phyloP scores from a whole-genome alignment of 2,329 filamentous ascomycete genomes.

The Penicillium sp. region DNA sequence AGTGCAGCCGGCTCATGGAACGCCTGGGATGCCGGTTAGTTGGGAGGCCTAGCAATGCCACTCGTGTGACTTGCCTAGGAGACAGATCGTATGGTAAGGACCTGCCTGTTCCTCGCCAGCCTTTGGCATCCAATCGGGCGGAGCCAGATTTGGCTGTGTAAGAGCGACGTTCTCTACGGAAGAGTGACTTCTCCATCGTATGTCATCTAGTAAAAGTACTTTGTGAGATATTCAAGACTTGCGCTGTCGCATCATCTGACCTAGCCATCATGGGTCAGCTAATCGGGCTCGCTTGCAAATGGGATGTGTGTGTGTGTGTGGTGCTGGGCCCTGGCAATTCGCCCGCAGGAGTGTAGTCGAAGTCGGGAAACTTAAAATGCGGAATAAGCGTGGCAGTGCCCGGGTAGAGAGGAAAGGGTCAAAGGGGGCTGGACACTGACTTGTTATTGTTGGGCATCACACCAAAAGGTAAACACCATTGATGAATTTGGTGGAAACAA shows the following conservation, averaged over 20 bases:
- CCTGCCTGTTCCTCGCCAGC: slow-evolving; percentile 13
- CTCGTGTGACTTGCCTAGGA: slow-evolving; percentile 5
- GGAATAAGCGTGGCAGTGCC: background rate
- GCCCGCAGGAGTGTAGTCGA: background rate
- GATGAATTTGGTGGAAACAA: background rate
- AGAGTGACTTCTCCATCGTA: slow-evolving; percentile 2
- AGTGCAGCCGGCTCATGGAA: slow-evolving; percentile 5
- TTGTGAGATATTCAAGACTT: background rate
- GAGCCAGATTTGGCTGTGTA: background rate
- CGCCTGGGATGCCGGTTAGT: slow-evolving; percentile 7
- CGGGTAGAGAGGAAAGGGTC: background rate
- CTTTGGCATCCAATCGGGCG: slow-evolving; percentile 4
- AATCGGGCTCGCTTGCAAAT: background rate
- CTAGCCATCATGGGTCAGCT: background rate
- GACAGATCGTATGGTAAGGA: slow-evolving; percentile 2
- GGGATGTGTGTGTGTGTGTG: too few relatives aligned
- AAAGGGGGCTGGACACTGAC: background rate
- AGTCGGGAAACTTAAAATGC: background rate
- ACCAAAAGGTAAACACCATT: background rate
- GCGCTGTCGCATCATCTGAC: slow-evolving; percentile 1
- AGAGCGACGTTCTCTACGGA: background rate
- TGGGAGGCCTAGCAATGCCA: slow-evolving; percentile 3
- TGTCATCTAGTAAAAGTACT: background rate
- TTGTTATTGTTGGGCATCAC: background rate
- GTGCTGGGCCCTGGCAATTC: background rate